Base-by-base conservation (phyloP, 1,284 basidiomycete genomes). In the Marasmius tenuissimus region DNA sequence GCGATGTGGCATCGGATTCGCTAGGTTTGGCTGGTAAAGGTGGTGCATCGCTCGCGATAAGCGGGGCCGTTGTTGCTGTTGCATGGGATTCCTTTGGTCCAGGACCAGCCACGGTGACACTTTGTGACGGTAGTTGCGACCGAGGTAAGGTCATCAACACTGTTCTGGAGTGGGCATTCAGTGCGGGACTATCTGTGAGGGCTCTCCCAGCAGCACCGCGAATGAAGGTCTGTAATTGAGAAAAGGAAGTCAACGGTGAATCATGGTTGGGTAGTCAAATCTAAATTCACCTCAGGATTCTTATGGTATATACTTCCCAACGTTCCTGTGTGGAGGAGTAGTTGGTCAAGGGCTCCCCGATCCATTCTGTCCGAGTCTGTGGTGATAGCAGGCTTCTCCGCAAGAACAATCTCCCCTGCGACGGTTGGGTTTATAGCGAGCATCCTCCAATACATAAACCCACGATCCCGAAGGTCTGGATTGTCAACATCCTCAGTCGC, bases 371-470 rank as follows among this genome's bases (percentile, higher is more conserved):
- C 97, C 6, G 95, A 94, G 73, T 99, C 96, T 1, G 95, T 98
- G n/a, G 94, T 96, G 66, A 99, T 98, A 3, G 94, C 83, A 16
- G 97, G 97, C 70, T 98, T 98, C 66, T 95, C 93, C 8, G 93
- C 85, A 18, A 99, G 82, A n/a, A 99, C 96, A 63, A 99, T 92
- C 67, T 94, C 90, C 48, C 91, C 86, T 2, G 97, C 97, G 1
- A 92, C 90, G 1, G 89, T 81, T 1, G 97, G 96, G 73, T 98
- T 96, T 67, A 96, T 91, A 1, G 97, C 97, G 42, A 99, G 84
- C 77, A 99, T 82, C 53, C 97, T 89, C 97, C 97, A 99, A 78
- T 99, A 99, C 92, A 99, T 98, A 80, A 97, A 99, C 0, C 97
- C 97, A 63, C 97, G 84, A 76, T 99, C 97, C 37, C 97, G 86